Conservation (phyloP, 208 protist species). For the Trypanosomatidae sp. region DNA sequence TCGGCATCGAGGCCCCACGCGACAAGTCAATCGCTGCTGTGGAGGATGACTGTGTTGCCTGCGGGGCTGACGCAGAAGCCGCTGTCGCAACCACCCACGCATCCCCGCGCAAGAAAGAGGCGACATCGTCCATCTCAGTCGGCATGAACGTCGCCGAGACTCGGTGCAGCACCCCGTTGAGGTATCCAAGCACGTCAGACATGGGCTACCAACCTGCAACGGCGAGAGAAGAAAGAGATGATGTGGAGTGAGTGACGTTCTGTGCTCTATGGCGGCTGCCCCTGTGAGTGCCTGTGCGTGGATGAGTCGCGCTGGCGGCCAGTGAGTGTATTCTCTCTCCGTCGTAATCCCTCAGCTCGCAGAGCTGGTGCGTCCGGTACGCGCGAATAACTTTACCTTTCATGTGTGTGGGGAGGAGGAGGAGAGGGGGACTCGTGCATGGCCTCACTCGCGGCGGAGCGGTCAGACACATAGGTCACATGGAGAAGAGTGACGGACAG, state of each 20-base stretch:
- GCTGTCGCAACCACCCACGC: slow-evolving; percentile 12
- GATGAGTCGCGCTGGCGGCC: background rate
- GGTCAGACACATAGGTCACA: too few relatives aligned
- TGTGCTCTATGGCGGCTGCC: background rate
- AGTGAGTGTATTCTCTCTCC: background rate
- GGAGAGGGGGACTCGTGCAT: too few relatives aligned
- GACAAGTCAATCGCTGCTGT: background rate
- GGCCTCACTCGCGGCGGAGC: background rate
- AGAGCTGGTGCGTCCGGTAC: background rate
- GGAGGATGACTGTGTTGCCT: background rate
- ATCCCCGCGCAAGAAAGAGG: slow-evolving; percentile 47
- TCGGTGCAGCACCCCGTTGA: slow-evolving; percentile 41
- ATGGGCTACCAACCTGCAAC: slow-evolving; percentile 21
- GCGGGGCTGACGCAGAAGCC: background rate
- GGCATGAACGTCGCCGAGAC: slow-evolving; percentile 65
- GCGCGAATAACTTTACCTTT: background rate
- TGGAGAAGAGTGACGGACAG: background rate
- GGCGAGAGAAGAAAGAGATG: background rate
- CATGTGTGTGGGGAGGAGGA: background rate
- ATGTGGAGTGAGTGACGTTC: background rate
- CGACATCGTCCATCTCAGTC: slow-evolving; percentile 51
- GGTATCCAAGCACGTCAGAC: slow-evolving; percentile 55
- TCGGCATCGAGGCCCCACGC: background rate
- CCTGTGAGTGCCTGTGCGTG: background rate
- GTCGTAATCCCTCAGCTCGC: background rate